phyloP scores from a whole-genome alignment of 2,329 filamentous ascomycete genomes.

The Xylariomycetidae sp. region DNA sequence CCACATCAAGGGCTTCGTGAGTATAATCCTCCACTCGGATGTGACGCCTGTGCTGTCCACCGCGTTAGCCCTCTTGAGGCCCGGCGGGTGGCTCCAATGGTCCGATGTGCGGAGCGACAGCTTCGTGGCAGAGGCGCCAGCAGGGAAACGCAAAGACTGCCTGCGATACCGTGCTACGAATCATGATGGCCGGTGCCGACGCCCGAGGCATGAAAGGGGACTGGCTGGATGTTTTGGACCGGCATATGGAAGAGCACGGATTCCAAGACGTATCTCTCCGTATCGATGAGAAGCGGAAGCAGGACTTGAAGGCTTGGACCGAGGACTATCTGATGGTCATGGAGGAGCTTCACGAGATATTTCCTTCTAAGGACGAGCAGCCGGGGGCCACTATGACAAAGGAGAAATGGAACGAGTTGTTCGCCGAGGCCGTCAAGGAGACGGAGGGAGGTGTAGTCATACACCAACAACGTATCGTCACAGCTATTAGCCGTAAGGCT shows the following conservation, averaged over 20 bases:
- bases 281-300: conserved; percentile 1
- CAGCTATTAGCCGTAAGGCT: conserved; percentile 10
- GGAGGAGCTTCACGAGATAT: conserved; percentile 15
- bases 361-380: conserved; percentile 11
- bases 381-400: conserved; percentile 13
- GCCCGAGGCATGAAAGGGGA: conserved; percentile 6
- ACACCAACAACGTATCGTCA: conserved; percentile 9
- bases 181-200: conserved; percentile 3
- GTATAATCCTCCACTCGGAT: conserved; percentile 10
- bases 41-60: conserved; percentile 9
- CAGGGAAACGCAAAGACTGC: conserved; percentile 6
- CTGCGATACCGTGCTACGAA: conserved; percentile 11
- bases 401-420: conserved; percentile 16
- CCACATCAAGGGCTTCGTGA: conserved; percentile 16
- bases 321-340: conserved; percentile 23
- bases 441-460: conserved; percentile 20
- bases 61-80: conserved; percentile 14
- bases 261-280: conserved; percentile 7
- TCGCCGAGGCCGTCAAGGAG: conserved; percentile 15
- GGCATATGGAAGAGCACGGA: conserved; percentile 7
- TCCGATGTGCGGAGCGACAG: conserved; percentile 13
- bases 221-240: conserved; percentile 7
- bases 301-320: conserved; percentile 20
- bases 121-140: conserved; percentile 10
- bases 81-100: conserved; percentile 21